Conservation (phyloP, 2,329 filamentous ascomycete species). For the Penicillium sp. region DNA sequence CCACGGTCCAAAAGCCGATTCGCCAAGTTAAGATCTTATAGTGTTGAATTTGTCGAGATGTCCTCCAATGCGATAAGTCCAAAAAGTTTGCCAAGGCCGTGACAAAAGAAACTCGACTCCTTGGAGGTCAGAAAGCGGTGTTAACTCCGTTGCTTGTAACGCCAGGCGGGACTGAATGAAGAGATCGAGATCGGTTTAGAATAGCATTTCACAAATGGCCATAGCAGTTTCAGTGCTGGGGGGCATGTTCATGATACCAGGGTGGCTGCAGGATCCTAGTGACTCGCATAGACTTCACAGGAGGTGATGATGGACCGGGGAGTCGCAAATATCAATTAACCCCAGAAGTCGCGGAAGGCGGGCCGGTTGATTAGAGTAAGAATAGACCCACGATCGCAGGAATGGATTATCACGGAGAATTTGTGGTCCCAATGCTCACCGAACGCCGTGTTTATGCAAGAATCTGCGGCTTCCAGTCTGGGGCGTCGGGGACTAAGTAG, state of each 20-base stretch:
- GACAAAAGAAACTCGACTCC: conserved; percentile 1
- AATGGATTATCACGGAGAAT: background rate
- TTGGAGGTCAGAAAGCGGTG: conserved; percentile 17
- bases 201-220: conserved; percentile 29
- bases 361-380: conserved; percentile 7
- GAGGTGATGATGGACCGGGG: conserved; percentile 4
- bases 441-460: background rate
- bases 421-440: background rate
- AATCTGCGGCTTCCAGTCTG: background rate
- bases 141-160: conserved; percentile 16
- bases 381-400: background rate
- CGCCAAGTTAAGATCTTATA: background rate
- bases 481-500: background rate
- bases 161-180: conserved; percentile 1
- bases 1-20: background rate
- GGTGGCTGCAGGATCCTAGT: conserved; percentile 29
- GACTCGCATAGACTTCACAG: conserved; percentile 22
- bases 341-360: conserved; percentile 12
- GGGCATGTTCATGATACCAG: conserved; percentile 29
- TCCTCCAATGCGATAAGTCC: background rate
- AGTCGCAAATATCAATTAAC: conserved; percentile 10
- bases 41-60: background rate
- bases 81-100: conserved; percentile 1
- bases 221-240: conserved; percentile 20
- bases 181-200: conserved; percentile 16